Conservation (phyloP, 2,329 filamentous ascomycete genomes). For the Ilyonectria destructans region DNA sequence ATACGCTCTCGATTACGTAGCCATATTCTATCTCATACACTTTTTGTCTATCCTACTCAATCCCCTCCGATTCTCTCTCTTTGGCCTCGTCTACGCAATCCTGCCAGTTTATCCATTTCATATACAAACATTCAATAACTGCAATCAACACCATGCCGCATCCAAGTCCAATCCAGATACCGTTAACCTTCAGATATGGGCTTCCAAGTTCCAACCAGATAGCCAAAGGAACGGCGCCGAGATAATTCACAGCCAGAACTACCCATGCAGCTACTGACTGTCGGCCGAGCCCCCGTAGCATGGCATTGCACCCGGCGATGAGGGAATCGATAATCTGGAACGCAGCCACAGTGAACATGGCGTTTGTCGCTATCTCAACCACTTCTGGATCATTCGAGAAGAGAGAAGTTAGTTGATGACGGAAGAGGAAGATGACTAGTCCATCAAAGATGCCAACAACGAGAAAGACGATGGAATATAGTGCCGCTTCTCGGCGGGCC, state of each 20-base stretch:
- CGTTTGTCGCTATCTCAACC: slow-evolving; percentile 6
- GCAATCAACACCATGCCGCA: slow-evolving; percentile 46
- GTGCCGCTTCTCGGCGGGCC: slow-evolving; percentile 51
- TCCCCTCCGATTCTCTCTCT: slow-evolving; percentile 33
- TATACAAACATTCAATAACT: slow-evolving; percentile 42
- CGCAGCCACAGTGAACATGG: slow-evolving; percentile 21
- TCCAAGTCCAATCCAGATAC: slow-evolving; percentile 46
- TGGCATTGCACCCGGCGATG: slow-evolving; percentile 54
- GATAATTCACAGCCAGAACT: slow-evolving; percentile 56
- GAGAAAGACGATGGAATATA: slow-evolving; percentile 55
- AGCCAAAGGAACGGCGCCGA: slow-evolving; percentile 57
- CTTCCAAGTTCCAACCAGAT: slow-evolving; percentile 57
- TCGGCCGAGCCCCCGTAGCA: slow-evolving; percentile 57
- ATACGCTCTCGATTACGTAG: no score
- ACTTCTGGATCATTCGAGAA: slow-evolving; percentile 27
- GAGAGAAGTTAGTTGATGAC: slow-evolving; percentile 17
- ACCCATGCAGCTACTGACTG: slow-evolving; percentile 58
- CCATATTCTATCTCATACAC: neutral
- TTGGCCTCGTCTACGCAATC: slow-evolving; percentile 45
- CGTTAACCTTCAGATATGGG: slow-evolving; percentile 41
- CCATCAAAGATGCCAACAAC: slow-evolving; percentile 55
- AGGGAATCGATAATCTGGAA: slow-evolving; percentile 36
- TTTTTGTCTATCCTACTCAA: neutral
- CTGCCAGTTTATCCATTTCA: slow-evolving; percentile 47
- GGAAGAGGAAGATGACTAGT: slow-evolving; percentile 37